Percentiles rank a stretch among this genome's conserved stretches.
Conservation (phyloP, 2,329 filamentous ascomycete genomes). For the Microsporum canis region DNA sequence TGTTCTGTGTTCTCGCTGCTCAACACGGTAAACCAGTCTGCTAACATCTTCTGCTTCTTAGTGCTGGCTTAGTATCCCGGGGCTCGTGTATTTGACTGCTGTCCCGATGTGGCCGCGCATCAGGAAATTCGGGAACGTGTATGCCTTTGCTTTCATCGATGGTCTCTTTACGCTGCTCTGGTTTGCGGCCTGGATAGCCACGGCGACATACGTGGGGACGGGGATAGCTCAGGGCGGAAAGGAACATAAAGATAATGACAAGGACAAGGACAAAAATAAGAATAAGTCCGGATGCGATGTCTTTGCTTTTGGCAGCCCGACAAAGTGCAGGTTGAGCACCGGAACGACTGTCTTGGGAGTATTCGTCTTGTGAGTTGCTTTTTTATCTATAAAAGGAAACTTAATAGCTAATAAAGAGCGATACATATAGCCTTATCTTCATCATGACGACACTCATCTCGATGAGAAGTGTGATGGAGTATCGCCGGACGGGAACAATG, state of each 20-base stretch:
- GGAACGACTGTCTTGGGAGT: slow-evolving; percentile 46
- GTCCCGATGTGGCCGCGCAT: slow-evolving; percentile 51
- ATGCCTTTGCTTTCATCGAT: slow-evolving; percentile 48
- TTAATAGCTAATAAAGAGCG: not conserved
- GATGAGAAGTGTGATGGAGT: slow-evolving; percentile 44
- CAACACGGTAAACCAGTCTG: not conserved
- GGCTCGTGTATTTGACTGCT: slow-evolving; percentile 48
- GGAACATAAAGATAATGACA: slow-evolving; percentile 25
- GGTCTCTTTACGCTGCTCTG: slow-evolving; percentile 45
- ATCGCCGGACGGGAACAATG: slow-evolving; percentile 46
- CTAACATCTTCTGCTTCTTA: slow-evolving; percentile 19
- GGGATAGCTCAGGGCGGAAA: slow-evolving; percentile 42
- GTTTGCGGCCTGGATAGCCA: slow-evolving; percentile 47
- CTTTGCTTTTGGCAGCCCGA: slow-evolving; percentile 44
- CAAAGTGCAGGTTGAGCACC: slow-evolving; percentile 47
- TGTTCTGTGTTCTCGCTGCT: not conserved
- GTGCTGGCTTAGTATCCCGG: slow-evolving; percentile 50
- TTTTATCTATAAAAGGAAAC: not conserved
- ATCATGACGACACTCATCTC: slow-evolving; percentile 42
- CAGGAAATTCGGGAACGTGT: slow-evolving; percentile 47
- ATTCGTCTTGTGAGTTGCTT: slow-evolving; percentile 42
- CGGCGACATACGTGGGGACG: slow-evolving; percentile 46
- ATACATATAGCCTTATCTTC: slow-evolving; percentile 42
- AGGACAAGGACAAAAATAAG: slow-evolving; percentile 28
- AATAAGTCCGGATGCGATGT: slow-evolving; percentile 41